Evolutionary conservation across 345 rosid genomes (phyloP), one percentile per base, ranked within the genome.

Genomic region (Corchorus capsularis): DNA sequence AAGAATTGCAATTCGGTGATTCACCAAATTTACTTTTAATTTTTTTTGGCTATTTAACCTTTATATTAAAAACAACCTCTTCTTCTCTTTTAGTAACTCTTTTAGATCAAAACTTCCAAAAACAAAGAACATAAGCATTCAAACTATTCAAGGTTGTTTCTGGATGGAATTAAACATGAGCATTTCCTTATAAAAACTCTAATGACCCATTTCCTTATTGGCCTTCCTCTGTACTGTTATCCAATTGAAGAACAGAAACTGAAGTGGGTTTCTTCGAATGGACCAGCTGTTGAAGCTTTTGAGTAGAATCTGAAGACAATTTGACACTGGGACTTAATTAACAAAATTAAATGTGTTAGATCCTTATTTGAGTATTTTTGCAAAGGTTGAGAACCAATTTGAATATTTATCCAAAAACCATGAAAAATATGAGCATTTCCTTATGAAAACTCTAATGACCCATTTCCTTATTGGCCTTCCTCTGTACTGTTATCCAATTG

Each of bases 81-180:
- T 27, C 27, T 27, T 27, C 27, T 27, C 27, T 27, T 27, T 27
- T n/a, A n/a, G n/a, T 27, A 27, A 27, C 27, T 27, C 27, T 27
- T 27, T 27, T 27, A n/a, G n/a, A 47, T 93, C 91, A n/a, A 32
- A 60, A 72, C 82, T 83, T 27, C 63, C 77, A 32, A 87, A 83
- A 79, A 86, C 88, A 56, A 91, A 90, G 75, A 89, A 1, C 27
- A 27, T 27, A 89, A 68, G 69, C 84, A 55, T 68, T 81, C 78
- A 94, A 82, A 60, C 63, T 55, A 45, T 85, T 63, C 61, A 90
- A 64, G 97, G 97, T 73, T 56, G 85, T 55, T 84, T 87, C 57
- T 86, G 14, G 68, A 93, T 87, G 27, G 87, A 85, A 73, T 82
- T 72, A 52, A 91, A 71, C 63, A 94, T 1, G 20, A 67, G 39